Conservation (phyloP, 768 basidiomycete species). For the Hysterangium stoloniferum region DNA sequence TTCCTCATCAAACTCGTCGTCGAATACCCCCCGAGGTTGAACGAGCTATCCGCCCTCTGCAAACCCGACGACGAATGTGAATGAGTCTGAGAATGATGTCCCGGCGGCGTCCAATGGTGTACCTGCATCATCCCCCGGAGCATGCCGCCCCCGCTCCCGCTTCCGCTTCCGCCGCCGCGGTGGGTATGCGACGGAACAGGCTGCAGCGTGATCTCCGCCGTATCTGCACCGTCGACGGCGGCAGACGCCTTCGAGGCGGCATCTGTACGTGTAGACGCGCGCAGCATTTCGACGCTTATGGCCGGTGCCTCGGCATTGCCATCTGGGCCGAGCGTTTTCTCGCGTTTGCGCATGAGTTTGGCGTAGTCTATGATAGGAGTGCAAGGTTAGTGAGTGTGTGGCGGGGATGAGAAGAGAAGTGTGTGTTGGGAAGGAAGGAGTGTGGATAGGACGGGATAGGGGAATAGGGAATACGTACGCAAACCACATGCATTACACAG, state of each 20-base stretch:
- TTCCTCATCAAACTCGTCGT: constrained; percentile 5
- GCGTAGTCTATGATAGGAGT: constrained; percentile 53
- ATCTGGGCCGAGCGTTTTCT: constrained; percentile 38
- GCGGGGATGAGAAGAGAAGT: not conserved
- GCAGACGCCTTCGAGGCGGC: not conserved
- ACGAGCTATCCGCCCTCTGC: not conserved
- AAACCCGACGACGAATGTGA: not conserved
- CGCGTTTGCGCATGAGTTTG: constrained; percentile 72
- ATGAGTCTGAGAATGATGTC: not conserved
- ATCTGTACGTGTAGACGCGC: constrained; percentile 40
- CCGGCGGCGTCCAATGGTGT: not conserved
- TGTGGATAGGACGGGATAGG: constrained; percentile 7
- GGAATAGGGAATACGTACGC: constrained; percentile 42
- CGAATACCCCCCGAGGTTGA: not conserved
- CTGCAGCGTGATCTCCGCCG: constrained; percentile 5
- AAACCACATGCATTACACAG: constrained; percentile 82
- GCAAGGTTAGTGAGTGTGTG: not conserved
- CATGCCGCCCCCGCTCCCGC: not conserved
- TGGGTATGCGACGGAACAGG: not conserved
- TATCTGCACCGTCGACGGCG: not conserved
- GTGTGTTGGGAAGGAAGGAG: not conserved
- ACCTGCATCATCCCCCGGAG: not conserved
- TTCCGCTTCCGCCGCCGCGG: not conserved
- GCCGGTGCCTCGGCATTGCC: constrained; percentile 25
- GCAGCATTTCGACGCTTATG: constrained; percentile 70